phyloP scores from a whole-genome alignment of 805 yeast species.

The Maudiozyma pseudohumilis region DNA sequence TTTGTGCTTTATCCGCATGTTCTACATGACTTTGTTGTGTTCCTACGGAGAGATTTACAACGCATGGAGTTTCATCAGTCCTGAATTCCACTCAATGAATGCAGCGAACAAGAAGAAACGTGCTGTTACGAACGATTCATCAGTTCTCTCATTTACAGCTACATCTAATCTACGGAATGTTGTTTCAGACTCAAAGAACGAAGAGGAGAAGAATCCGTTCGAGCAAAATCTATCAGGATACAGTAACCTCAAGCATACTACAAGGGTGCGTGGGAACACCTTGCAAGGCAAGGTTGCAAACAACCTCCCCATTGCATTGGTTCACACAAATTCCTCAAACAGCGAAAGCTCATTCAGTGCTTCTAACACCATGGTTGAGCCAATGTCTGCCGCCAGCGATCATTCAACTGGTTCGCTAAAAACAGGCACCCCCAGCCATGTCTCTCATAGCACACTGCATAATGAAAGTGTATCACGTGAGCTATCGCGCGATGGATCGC shows the following conservation, averaged over 20 bases:
- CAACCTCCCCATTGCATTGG: conserved; percentile 11
- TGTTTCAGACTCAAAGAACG: neutral
- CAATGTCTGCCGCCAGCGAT: neutral
- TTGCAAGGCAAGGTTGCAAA: conserved; percentile 9
- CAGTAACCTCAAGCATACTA: conserved; percentile 8
- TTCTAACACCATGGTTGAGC: neutral
- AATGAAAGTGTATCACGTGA: neutral
- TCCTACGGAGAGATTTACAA: conserved; percentile 58
- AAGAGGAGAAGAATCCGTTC: neutral
- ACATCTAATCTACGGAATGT: neutral
- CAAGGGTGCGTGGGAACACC: conserved; percentile 21
- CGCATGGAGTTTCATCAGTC: conserved; percentile 39
- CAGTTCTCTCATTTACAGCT: conserved; percentile 3
- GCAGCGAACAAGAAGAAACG: conserved; percentile 1
- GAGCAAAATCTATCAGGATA: conserved; percentile 3
- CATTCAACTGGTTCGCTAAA: neutral
- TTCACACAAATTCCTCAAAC: conserved; percentile 1
- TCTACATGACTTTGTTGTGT: conserved; percentile 50
- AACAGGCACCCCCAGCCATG: too few relatives aligned
- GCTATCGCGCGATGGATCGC: neutral
- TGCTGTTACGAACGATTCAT: conserved; percentile 5
- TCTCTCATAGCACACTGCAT: neutral
- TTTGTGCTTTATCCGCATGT: conserved; percentile 53
- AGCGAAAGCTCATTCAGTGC: neutral
- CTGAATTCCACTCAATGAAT: neutral